A percentile compares a stretch with the other conserved stretches of the same genome.
Conservation (phyloP, 345 rosid species). For the Gossypium longicalyx region DNA sequence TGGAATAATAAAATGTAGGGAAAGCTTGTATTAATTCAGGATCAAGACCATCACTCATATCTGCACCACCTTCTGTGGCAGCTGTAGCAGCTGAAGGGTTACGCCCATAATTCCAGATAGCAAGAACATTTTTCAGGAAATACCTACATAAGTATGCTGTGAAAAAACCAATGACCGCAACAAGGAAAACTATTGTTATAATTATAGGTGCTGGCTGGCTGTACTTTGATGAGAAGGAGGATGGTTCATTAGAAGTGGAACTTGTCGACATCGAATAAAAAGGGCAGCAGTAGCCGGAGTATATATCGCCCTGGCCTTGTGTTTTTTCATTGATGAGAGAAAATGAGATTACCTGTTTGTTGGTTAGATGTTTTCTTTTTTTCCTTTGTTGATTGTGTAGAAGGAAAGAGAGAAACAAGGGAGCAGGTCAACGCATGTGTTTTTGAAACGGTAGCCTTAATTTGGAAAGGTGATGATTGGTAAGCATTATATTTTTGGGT, state of each 20-base stretch:
- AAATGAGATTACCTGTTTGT: background rate
- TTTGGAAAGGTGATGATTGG: slow-evolving; percentile 28
- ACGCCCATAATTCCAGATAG: slow-evolving; percentile 14
- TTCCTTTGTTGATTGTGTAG: no score
- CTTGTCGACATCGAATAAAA: slow-evolving; percentile 33
- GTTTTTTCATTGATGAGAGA: slow-evolving; percentile 29
- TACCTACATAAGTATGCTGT: slow-evolving; percentile 58
- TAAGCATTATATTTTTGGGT: slow-evolving; percentile 10
- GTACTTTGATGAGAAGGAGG: background rate
- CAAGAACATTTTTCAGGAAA: slow-evolving; percentile 39
- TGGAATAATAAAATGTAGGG: slow-evolving; percentile 55
- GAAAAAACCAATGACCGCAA: slow-evolving; percentile 58
- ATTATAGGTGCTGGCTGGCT: slow-evolving; percentile 50
- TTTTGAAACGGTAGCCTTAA: slow-evolving; percentile 20
- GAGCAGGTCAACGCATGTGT: background rate
- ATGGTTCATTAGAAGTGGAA: background rate
- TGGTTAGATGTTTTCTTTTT: no score
- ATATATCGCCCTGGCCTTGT: slow-evolving; percentile 40
- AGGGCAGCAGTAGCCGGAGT: slow-evolving; percentile 43
- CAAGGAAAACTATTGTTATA: slow-evolving; percentile 46
- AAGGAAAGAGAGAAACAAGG: slow-evolving; percentile 21
- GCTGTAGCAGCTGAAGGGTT: slow-evolving; percentile 27
- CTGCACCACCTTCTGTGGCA: background rate
- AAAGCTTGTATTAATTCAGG: slow-evolving; percentile 47
- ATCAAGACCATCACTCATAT: slow-evolving; percentile 46